Base-by-base conservation (phyloP, 148 eudicot genomes). In the Cornus florida region DNA sequence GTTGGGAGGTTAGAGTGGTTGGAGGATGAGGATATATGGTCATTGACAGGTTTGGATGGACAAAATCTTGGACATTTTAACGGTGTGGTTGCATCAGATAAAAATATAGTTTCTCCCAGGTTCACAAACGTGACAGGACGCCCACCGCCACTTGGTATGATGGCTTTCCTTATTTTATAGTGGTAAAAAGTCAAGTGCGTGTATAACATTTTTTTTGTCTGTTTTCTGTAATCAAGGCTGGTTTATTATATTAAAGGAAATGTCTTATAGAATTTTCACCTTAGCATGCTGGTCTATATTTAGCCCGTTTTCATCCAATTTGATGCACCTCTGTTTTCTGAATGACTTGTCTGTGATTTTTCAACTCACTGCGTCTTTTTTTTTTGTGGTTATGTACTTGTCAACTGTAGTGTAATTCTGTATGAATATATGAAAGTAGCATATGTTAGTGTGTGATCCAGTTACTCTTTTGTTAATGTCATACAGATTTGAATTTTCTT, bases 11-110 rank as follows among this genome's bases (percentile, higher is more conserved):
- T 92, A 71, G 91, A 92, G 75, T 96, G 99, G 99, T 77, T 82
- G 71, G 83, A 84, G 50, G 84, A 85, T 77, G 83, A 86, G 72
- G 90, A 85, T 28, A 71, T 78, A 68, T 96, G 98, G 98, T 92
- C 93, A 28, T 70, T 96, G 89, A 83, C 79, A 23, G 88, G 90
- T 79, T 75, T 86, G 41, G 88, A 96, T 72, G 98, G 94, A 23
- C 86, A 91, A 83, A 72, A 62, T 87, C 94, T 96, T 75, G 99
- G 98, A 35, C 77, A 83, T 70, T 96, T 91, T 82, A 90, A 84
- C 31, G 95, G 95, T 53, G 90, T 93, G 77, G 90, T 92, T 74
- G 91, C 98, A 86, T 89, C 98, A 22, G 98, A 96, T 86, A 96
- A 93, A 80, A 85, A 83, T 86, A 81, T 88, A 79, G 91, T 89